A percentile compares a stretch with the other conserved stretches of the same genome.
Conservation (phyloP, 306 rosid genomes). For the Pyrus bretschneideri region DNA sequence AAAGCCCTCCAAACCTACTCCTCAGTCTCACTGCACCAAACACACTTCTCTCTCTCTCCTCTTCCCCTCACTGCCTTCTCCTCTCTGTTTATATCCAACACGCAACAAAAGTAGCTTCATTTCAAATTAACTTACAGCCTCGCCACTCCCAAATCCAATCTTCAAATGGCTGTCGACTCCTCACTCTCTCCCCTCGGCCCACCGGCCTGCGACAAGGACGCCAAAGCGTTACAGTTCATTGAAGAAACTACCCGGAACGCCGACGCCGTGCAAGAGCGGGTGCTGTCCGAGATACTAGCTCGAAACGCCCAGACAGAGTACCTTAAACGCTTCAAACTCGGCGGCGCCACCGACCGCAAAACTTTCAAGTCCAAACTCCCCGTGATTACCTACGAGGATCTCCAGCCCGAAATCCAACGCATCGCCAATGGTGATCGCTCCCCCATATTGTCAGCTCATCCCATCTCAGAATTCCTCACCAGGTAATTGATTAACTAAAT, state of each 20-base stretch:
- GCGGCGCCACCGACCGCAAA: slow-evolving; percentile 37
- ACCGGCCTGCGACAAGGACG: slow-evolving; percentile 44
- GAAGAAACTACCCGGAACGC: slow-evolving; percentile 47
- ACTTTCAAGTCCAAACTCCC: slow-evolving; percentile 33
- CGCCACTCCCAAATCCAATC: neutral
- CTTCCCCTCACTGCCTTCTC: neutral
- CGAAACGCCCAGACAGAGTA: slow-evolving; percentile 48
- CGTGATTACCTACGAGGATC: slow-evolving; percentile 43
- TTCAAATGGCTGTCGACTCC: slow-evolving; percentile 42
- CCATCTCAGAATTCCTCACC: slow-evolving; percentile 53
- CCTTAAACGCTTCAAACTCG: slow-evolving; percentile 32
- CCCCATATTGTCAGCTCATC: slow-evolving; percentile 47
- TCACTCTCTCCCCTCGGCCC: slow-evolving; percentile 41
- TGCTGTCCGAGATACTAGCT: slow-evolving; percentile 31
- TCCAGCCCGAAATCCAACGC: slow-evolving; percentile 51
- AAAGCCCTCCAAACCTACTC: neutral
- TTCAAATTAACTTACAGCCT: neutral
- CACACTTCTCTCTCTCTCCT: neutral
- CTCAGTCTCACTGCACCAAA: neutral
- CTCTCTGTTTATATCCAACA: neutral
- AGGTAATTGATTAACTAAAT: slow-evolving; percentile 12
- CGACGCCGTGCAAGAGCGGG: slow-evolving; percentile 36
- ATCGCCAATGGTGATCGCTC: slow-evolving; percentile 55
- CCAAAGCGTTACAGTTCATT: slow-evolving; percentile 43
- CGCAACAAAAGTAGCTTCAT: neutral